A percentile compares a stretch with the other conserved stretches of the same genome.
Evolutionary conservation across 2,329 filamentous ascomycete species (phyloP).

Genomic region (Microcera coccophila): DNA sequence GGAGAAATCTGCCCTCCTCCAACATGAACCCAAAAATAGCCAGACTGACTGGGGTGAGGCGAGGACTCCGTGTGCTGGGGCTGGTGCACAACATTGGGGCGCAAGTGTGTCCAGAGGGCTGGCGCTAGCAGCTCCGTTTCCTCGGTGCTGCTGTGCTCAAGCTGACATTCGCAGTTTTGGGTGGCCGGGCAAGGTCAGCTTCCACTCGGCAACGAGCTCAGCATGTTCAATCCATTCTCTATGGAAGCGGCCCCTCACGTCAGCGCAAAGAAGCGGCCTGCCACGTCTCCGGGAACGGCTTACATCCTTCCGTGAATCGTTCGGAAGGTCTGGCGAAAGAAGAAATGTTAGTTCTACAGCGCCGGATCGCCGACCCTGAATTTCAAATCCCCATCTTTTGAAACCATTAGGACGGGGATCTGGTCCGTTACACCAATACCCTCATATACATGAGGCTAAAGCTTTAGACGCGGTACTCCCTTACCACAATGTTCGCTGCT

Average conservation of each 20-base stretch:
- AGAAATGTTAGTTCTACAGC: not conserved
- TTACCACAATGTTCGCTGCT: constrained; percentile 1
- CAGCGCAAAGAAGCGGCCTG: constrained; percentile 7
- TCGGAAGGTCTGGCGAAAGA: too few relatives aligned
- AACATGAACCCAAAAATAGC: constrained; percentile 29
- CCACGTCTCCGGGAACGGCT: not conserved
- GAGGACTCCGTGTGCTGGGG: constrained; percentile 16
- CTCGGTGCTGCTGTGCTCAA: not conserved
- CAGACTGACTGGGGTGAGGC: constrained; percentile 22
- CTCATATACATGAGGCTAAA: constrained; percentile 7
- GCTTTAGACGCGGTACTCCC: constrained; percentile 6
- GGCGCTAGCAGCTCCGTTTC: constrained; percentile 7
- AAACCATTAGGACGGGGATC: constrained; percentile 3
- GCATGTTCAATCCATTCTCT: not conserved
- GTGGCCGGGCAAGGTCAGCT: not conserved
- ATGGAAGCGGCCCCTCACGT: constrained; percentile 14
- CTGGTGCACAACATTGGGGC: constrained; percentile 16
- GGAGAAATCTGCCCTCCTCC: constrained; percentile 16
- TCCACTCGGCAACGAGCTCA: not conserved
- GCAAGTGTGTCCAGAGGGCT: constrained; percentile 11
- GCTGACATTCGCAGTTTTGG: not conserved
- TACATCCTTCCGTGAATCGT: not conserved
- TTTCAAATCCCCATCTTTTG: constrained; percentile 2
- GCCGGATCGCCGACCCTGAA: not conserved
- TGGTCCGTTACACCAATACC: constrained; percentile 4